Evolutionary conservation across 306 rosid species (phyloP).

Genomic region (Biancaea sappan): DNA sequence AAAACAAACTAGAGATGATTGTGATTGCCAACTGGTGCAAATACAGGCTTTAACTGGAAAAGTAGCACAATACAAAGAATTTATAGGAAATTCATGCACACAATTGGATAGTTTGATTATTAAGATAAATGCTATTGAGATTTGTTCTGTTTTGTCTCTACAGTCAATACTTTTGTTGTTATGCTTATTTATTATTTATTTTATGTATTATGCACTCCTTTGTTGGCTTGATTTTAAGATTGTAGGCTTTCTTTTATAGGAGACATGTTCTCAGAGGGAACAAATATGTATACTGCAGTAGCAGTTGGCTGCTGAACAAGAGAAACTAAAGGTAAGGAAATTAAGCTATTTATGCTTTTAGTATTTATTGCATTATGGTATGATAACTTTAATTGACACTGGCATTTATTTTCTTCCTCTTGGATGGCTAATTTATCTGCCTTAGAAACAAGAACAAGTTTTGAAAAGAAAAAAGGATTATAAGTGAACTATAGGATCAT

Average conservation of each 20-base stretch:
- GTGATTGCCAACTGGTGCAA: conserved; percentile 62
- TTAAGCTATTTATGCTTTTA: conserved; percentile 6
- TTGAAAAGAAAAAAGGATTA: conserved; percentile 62
- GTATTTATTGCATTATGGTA: neutral
- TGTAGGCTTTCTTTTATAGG: conserved; percentile 46
- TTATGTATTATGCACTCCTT: neutral
- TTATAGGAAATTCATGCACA: conserved; percentile 45
- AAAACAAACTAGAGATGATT: conserved; percentile 77
- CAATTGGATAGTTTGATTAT: conserved; percentile 64
- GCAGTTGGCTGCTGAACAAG: conserved; percentile 60
- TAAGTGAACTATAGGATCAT: conserved; percentile 58
- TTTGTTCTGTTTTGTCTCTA: conserved; percentile 29
- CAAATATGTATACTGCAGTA: conserved; percentile 54
- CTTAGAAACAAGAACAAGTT: conserved; percentile 56
- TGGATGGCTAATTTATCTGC: conserved; percentile 68
- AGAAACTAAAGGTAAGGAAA: conserved; percentile 64
- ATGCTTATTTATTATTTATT: neutral
- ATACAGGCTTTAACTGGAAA: conserved; percentile 58
- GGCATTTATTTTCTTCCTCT: conserved; percentile 13
- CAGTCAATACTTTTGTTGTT: neutral
- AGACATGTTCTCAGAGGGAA: conserved; percentile 73
- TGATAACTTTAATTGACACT: conserved; percentile 7
- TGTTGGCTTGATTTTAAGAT: conserved; percentile 13
- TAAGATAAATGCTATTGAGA: conserved; percentile 76
- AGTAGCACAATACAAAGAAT: conserved; percentile 52